Evolutionary conservation across 139 green algal species (phyloP).

Genomic region (Tetradesmus obliquus): DNA sequence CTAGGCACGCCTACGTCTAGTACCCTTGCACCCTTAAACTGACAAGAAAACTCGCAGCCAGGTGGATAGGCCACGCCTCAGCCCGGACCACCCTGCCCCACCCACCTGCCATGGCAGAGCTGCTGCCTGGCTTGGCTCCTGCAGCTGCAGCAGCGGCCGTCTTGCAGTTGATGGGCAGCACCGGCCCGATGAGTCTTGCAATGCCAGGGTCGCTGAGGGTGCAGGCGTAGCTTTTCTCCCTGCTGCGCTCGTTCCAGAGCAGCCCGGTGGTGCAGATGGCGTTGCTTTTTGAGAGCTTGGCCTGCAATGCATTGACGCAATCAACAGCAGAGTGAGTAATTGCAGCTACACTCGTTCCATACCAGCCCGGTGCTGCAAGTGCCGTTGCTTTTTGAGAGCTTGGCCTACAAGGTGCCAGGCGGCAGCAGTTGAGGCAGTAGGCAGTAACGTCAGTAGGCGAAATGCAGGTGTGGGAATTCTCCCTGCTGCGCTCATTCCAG

Average conservation of each 20-base stretch:
- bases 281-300: not conserved
- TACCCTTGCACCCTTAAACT: too few species aligned
- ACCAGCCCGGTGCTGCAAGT: conserved; percentile 52
- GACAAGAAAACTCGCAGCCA: too few species aligned
- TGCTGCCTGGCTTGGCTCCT: not conserved
- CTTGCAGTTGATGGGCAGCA: conserved; percentile 58
- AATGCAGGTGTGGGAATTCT: conserved; percentile 62
- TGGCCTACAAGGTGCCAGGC: conserved; percentile 5
- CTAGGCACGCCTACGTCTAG: not conserved
- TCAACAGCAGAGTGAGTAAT: not conserved
- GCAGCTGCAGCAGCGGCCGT: not conserved
- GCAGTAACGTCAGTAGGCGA: not conserved
- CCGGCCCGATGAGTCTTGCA: conserved; percentile 23
- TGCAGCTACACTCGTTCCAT: conserved; percentile 52
- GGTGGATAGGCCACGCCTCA: too few species aligned
- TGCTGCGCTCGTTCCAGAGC: conserved; percentile 51
- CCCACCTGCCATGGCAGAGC: conserved; percentile 46
- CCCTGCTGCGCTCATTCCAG: conserved; percentile 53
- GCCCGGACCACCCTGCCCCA: too few species aligned
- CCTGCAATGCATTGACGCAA: not conserved
- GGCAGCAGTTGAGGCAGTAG: not conserved
- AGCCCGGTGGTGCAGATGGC: conserved; percentile 56
- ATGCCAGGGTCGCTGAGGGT: conserved; percentile 29
- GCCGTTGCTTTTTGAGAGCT: not conserved
- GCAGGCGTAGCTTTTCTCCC: conserved; percentile 63